Conservation (phyloP, 176 grass and related monocot species). For the Metroxylon sagu region DNA sequence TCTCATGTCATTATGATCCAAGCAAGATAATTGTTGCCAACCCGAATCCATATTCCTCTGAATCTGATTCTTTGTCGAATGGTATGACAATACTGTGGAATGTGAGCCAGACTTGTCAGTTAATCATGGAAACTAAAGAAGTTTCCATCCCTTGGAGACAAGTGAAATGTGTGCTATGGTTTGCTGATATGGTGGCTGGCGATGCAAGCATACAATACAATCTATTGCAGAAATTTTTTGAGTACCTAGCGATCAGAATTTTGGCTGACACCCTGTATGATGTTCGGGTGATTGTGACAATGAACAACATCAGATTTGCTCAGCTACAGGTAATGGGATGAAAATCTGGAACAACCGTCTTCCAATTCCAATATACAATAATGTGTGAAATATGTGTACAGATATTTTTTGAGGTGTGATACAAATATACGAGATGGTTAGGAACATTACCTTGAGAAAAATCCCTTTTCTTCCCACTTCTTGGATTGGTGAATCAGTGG, state of each 20-base stretch:
- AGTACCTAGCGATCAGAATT: conserved; percentile 47
- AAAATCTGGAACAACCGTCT: too few relatives aligned
- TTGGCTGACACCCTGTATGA: conserved; percentile 44
- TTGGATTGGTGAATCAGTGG: too few relatives aligned
- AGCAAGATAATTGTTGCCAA: conserved; percentile 59
- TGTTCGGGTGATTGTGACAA: conserved; percentile 57
- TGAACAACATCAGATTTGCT: conserved; percentile 66
- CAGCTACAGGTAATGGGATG: conserved; percentile 47
- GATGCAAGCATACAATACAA: conserved; percentile 20
- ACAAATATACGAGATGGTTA: too few relatives aligned
- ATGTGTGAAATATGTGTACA: too few relatives aligned
- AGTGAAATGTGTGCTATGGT: conserved; percentile 56
- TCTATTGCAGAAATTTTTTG: conserved; percentile 58
- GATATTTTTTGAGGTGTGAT: too few relatives aligned
- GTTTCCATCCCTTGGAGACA: conserved; percentile 44
- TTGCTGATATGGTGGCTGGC: conserved; percentile 40
- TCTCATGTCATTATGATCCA: conserved; percentile 44
- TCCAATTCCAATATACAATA: too few relatives aligned
- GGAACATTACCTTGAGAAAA: too few relatives aligned
- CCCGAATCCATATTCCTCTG: conserved; percentile 22
- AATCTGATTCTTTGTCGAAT: conserved; percentile 23
- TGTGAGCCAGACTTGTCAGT: conserved; percentile 35
- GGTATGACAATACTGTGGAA: conserved; percentile 48
- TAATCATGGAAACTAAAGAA: conserved; percentile 34
- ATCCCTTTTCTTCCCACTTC: too few relatives aligned